phyloP scores from a whole-genome alignment of 495 filamentous ascomycete genomes.

The Mytilinidion resinicola region DNA sequence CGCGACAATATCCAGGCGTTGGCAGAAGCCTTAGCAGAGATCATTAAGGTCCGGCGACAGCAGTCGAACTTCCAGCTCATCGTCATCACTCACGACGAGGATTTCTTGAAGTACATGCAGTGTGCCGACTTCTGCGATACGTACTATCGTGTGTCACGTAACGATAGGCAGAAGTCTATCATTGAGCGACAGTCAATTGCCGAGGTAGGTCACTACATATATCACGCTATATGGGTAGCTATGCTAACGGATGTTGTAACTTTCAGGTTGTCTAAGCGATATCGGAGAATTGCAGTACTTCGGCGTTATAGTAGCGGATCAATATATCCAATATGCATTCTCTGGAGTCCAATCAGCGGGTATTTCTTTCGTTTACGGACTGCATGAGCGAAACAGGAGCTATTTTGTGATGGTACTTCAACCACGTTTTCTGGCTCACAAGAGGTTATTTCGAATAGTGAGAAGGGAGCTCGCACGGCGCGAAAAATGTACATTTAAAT shows the following conservation, averaged over 20 bases:
- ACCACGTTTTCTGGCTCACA: too few relatives aligned
- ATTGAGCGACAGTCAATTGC: constrained; percentile 69
- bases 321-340: too few relatives aligned
- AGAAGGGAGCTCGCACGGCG: too few relatives aligned
- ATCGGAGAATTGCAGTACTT: background rate
- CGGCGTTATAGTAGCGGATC: too few relatives aligned
- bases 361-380: too few relatives aligned
- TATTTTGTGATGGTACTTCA: too few relatives aligned
- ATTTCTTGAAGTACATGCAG: constrained; percentile 89
- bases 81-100: constrained; percentile 98
- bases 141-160: constrained; percentile 79
- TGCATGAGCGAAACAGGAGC: too few relatives aligned
- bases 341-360: too few relatives aligned
- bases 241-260: background rate
- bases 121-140: constrained; percentile 89
- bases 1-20: constrained; percentile 87
- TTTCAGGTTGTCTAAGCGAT: background rate
- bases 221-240: background rate
- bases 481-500: too few relatives aligned
- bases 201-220: constrained; percentile 37
- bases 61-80: constrained; percentile 97
- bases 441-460: too few relatives aligned
- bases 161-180: constrained; percentile 78
- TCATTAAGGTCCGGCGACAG: constrained; percentile 74
- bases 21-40: constrained; percentile 74